Percentiles rank a stretch among this genome's conserved stretches.
These are phyloP conservation scores for Pythium sp. DNA, from an alignment of 352 stramenopile genomes.

Conservation along the genomic window DNA sequence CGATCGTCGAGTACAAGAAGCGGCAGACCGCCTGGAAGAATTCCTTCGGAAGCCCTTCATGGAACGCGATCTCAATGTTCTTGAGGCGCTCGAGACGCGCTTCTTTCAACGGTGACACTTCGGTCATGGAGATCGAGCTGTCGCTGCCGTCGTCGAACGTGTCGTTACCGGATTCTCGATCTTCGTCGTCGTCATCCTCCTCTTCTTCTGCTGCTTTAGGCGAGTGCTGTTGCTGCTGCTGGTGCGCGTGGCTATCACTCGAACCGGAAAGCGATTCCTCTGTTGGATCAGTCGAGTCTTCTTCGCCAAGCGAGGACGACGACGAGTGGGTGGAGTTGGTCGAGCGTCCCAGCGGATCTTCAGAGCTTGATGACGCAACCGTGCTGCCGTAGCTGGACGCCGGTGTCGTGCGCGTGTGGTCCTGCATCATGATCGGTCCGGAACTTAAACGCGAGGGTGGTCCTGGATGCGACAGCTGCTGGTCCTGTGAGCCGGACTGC, in stretches of 20 bases:
- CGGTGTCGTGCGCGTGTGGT: constrained; percentile 22
- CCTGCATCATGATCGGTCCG: constrained; percentile 10
- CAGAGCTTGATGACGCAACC: constrained; percentile 38
- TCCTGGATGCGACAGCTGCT: background rate
- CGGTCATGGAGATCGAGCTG: constrained; percentile 40
- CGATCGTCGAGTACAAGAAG: constrained; percentile 70
- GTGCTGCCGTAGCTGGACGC: constrained; percentile 62
- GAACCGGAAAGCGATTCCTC: constrained; percentile 26
- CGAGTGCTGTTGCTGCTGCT: constrained; percentile 17
- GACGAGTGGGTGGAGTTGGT: constrained; percentile 47
- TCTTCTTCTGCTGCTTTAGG: constrained; percentile 11
- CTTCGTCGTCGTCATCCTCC: constrained; percentile 35
- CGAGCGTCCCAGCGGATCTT: constrained; percentile 33
- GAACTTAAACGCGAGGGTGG: constrained; percentile 17
- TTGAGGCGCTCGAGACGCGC: constrained; percentile 67
- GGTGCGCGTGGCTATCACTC: constrained; percentile 9
- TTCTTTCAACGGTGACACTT: constrained; percentile 64
- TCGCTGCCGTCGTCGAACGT: constrained; percentile 32
- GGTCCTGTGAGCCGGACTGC: constrained; percentile 6
- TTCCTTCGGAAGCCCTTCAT: constrained; percentile 72
- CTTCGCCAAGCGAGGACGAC: constrained; percentile 34
- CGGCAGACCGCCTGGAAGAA: constrained; percentile 75
- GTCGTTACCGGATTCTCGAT: constrained; percentile 24
- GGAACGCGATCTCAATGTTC: constrained; percentile 73
- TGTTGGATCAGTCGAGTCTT: constrained; percentile 34